Conservation (phyloP, 495 filamentous ascomycete genomes). For the Mytilinidion resinicola region DNA sequence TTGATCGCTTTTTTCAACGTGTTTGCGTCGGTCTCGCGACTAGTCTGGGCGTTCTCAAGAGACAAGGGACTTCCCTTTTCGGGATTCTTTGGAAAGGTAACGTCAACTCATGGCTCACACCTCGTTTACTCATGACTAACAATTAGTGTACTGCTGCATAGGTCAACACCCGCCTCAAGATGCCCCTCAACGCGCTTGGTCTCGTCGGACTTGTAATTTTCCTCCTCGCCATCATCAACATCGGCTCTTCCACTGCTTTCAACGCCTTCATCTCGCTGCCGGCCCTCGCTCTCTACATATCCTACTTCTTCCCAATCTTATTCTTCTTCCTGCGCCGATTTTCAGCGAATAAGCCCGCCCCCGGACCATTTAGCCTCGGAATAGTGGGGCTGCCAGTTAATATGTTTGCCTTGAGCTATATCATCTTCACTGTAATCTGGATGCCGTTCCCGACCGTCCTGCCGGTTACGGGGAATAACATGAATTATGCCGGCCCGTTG, state of each 20-base stretch:
- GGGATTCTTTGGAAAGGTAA: slow-evolving; percentile 43
- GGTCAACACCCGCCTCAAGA: slow-evolving; percentile 35
- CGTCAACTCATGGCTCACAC: slow-evolving; percentile 1
- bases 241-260: slow-evolving; percentile 52
- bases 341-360: slow-evolving; percentile 8
- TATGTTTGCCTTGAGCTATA: slow-evolving; percentile 39
- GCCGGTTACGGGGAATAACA: slow-evolving; percentile 41
- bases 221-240: slow-evolving; percentile 54
- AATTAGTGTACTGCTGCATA: slow-evolving; percentile 25
- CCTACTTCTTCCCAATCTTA: slow-evolving; percentile 24
- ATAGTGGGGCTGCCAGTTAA: slow-evolving; percentile 40
- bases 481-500: slow-evolving; percentile 43
- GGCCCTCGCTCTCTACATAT: slow-evolving; percentile 16
- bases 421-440: slow-evolving; percentile 41
- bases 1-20: slow-evolving; percentile 43
- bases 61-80: slow-evolving; percentile 51
- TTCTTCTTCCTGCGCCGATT: slow-evolving; percentile 10
- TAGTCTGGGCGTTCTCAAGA: slow-evolving; percentile 53
- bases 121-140: no score
- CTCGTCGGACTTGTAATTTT: slow-evolving; percentile 38
- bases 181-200: slow-evolving; percentile 36
- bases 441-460: slow-evolving; percentile 41
- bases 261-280: slow-evolving; percentile 47
- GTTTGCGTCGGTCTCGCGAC: slow-evolving; percentile 49
- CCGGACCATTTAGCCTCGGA: slow-evolving; percentile 30